Conservation (phyloP, 2,329 filamentous ascomycete species). For the Fusarium tricinctum region DNA sequence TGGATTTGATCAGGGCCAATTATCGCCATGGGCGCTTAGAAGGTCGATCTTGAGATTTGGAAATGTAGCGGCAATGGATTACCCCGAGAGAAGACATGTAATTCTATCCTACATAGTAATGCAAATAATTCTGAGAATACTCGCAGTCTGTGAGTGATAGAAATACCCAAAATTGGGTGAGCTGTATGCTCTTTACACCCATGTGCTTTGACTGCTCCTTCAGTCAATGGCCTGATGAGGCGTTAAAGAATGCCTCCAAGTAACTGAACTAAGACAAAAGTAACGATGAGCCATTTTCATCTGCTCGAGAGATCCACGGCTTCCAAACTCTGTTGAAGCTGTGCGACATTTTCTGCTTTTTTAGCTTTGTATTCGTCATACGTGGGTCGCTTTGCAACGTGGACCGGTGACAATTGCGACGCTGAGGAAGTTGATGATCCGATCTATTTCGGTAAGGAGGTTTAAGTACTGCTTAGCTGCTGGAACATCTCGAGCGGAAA, state of each 20-base stretch:
- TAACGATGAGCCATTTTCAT: not conserved
- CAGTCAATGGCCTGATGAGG: slow-evolving; percentile 2
- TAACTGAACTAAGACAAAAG: not conserved
- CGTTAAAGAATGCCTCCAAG: not conserved
- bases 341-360: slow-evolving; percentile 26
- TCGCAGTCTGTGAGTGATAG: not conserved
- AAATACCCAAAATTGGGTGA: too few species aligned
- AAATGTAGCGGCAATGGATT: not conserved
- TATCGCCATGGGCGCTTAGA: not conserved
- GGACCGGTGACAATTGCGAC: slow-evolving; percentile 22
- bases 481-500: too few species aligned
- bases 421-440: not conserved
- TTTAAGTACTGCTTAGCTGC: not conserved
- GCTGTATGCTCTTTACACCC: not conserved
- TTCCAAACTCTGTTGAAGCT: not conserved
- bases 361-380: slow-evolving; percentile 28
- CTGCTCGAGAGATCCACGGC: not conserved
- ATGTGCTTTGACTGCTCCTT: not conserved
- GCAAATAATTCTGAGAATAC: not conserved
- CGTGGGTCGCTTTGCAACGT: slow-evolving; percentile 37
- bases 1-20: slow-evolving; percentile 17
- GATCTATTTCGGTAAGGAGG: not conserved
- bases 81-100: not conserved
- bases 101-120: not conserved
- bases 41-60: not conserved